A percentile compares a stretch with the other conserved stretches of the same genome.
phyloP scores from a whole-genome alignment of 805 yeast species.

The Saccharomycopsis capsularis region DNA sequence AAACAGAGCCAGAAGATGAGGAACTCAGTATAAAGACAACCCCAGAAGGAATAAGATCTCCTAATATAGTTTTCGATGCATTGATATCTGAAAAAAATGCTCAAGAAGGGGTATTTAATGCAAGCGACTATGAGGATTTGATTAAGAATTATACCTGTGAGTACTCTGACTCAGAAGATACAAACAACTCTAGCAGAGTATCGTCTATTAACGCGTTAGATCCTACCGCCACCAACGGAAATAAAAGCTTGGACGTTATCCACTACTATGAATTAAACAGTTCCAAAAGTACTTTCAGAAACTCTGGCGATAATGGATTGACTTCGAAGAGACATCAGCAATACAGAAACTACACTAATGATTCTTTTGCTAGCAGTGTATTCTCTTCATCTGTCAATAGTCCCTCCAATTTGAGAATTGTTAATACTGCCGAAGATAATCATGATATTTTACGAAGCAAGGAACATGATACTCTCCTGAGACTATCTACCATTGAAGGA shows the following conservation, averaged over 20 bases:
- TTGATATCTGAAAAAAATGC: neutral
- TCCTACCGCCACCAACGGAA: neutral
- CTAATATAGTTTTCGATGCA: neutral
- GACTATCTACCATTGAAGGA: neutral
- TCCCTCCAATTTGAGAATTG: neutral
- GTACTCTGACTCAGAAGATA: neutral
- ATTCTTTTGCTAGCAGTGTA: neutral
- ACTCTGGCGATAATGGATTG: neutral
- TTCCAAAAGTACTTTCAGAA: slow-evolving; percentile 3
- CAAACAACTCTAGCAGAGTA: neutral
- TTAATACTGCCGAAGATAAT: neutral
- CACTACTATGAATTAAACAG: slow-evolving; percentile 13
- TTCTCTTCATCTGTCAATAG: neutral
- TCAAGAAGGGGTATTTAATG: neutral
- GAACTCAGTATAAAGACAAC: neutral
- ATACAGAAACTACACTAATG: neutral
- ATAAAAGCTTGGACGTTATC: slow-evolving; percentile 9
- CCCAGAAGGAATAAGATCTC: neutral
- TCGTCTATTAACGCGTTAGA: neutral
- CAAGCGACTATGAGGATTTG: slow-evolving; percentile 1
- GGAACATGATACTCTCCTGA: neutral
- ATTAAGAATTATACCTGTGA: slow-evolving; percentile 3
- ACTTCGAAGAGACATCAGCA: neutral
- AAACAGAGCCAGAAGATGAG: neutral
- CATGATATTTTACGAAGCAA: neutral